A percentile compares a stretch with the other conserved stretches of the same genome.
Evolutionary conservation across 371 early-diverging fungal species (phyloP).

Genomic region (Parasitella parasitica): DNA sequence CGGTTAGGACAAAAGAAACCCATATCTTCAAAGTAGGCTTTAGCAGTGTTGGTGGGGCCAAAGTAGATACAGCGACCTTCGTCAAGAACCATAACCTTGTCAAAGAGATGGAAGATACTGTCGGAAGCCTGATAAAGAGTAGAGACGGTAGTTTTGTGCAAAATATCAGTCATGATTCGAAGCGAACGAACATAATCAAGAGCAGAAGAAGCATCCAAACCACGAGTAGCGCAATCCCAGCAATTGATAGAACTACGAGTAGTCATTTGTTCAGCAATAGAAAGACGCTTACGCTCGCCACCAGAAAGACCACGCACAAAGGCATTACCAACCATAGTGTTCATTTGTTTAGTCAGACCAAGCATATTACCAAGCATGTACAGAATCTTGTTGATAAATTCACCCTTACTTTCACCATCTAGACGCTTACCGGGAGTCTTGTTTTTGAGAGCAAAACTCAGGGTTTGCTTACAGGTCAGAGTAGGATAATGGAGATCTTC

Average conservation of each 20-base stretch:
- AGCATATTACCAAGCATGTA: slow-evolving; percentile 52
- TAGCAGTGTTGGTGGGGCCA: slow-evolving; percentile 55
- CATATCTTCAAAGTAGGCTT: slow-evolving; percentile 49
- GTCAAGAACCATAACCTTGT: slow-evolving; percentile 63
- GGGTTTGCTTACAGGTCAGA: slow-evolving; percentile 54
- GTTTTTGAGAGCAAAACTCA: slow-evolving; percentile 55
- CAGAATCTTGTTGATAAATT: slow-evolving; percentile 37
- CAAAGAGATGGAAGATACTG: slow-evolving; percentile 65
- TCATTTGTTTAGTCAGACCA: slow-evolving; percentile 58
- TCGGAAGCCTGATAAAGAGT: slow-evolving; percentile 68
- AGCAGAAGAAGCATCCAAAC: slow-evolving; percentile 85
- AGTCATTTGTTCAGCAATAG: slow-evolving; percentile 76
- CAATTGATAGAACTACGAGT: slow-evolving; percentile 64
- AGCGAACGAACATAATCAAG: slow-evolving; percentile 63
- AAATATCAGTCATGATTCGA: slow-evolving; percentile 54
- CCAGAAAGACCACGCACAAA: slow-evolving; percentile 69
- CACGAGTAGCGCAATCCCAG: slow-evolving; percentile 79
- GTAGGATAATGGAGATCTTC: slow-evolving; percentile 59
- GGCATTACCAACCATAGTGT: slow-evolving; percentile 74
- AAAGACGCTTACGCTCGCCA: slow-evolving; percentile 77
- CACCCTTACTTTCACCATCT: slow-evolving; percentile 26
- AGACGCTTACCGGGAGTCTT: slow-evolving; percentile 53
- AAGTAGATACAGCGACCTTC: slow-evolving; percentile 67
- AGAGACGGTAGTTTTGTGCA: slow-evolving; percentile 58
- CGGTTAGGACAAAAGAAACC: slow-evolving; percentile 74